Conservation (phyloP, 208 protist genomes). For the Kentomonas sorsogonicus region DNA sequence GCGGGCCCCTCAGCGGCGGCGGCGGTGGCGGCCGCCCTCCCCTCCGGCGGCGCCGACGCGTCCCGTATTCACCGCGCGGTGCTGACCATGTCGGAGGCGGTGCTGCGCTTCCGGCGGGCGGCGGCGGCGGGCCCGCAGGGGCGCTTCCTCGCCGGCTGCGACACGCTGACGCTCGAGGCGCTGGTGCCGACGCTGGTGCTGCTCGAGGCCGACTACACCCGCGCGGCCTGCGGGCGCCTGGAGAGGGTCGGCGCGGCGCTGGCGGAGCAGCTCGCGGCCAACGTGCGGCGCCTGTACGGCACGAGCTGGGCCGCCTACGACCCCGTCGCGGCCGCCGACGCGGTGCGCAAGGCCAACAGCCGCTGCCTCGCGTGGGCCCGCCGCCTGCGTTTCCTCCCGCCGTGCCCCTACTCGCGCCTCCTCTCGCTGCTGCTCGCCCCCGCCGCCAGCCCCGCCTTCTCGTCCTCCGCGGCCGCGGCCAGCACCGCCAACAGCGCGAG, state of each 20-base stretch:
- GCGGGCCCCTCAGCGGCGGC: too few species aligned
- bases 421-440: conserved; percentile 66
- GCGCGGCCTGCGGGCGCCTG: conserved; percentile 35
- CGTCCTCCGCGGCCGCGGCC: not conserved
- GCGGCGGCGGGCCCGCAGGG: conserved; percentile 37
- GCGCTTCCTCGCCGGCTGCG: conserved; percentile 68
- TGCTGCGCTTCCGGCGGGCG: conserved; percentile 48
- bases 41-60: too few species aligned
- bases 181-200: conserved; percentile 70
- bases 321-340: conserved; percentile 18
- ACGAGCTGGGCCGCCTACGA: conserved; percentile 15
- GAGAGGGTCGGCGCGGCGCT: conserved; percentile 52
- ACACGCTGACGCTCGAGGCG: conserved; percentile 55
- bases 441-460: conserved; percentile 10
- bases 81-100: conserved; percentile 48
- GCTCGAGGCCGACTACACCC: conserved; percentile 65
- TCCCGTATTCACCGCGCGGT: conserved; percentile 70
- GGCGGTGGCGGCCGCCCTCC: too few species aligned
- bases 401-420: conserved; percentile 42
- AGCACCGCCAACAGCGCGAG: not conserved
- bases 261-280: conserved; percentile 56
- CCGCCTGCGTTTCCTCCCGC: conserved; percentile 30
- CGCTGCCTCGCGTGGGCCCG: conserved; percentile 42
- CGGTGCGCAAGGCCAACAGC: conserved; percentile 33
- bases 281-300: conserved; percentile 28